Base-by-base conservation (phyloP, 192 early-diverging fungal genomes). In the Pilaira anomala region DNA sequence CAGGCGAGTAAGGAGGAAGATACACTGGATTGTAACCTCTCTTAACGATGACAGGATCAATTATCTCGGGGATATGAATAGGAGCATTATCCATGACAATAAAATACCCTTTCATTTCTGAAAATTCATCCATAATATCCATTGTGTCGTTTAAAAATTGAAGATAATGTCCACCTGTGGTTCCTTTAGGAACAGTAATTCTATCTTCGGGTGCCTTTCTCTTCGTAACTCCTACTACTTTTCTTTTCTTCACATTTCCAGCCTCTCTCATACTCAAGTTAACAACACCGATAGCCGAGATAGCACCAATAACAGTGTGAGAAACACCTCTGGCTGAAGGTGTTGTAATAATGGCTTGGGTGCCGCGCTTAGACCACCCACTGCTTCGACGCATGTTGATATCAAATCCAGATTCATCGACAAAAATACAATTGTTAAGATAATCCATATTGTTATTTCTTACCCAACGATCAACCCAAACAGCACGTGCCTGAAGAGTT, bases 21-120 rank as follows among this genome's bases (percentile, higher is more conserved):
- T n/a, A n/a, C n/a, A n/a, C n/a, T n/a, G n/a, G n/a, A n/a, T n/a
- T n/a, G n/a, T 33, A 33, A 33, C 30, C 30, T 7, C 30, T 33
- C 30, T 33, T 33, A 33, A 33, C 7, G 30, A 33, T 33, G 2
- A 33, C 7, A 33, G 30, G 30, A 33, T 50, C 19, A 3, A 56
- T 56, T 1, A 40, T 11, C 19, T 0, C 3, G 12, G 30, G 2
- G 21, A 9, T 56, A 22, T 56, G 54, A 11, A 56, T 56, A 56
- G 54, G 54, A 25, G 54, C 33, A 21, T 63, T 66, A 45, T 72
- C 64, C 53, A 72, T 66, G 2, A 72, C 54, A 3, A 72, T 13
- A 57, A 70, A 49, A 18, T 3, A 45, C 0, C 44, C 24, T 14
- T 9, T 60, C 8, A 60, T 2, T n/a, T 12, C 0, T 0, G 46